Evolutionary conservation across 1,139 yeast species (phyloP), one percentile per base, ranked within the genome.

Genomic region (Protomyces inouyei): DNA sequence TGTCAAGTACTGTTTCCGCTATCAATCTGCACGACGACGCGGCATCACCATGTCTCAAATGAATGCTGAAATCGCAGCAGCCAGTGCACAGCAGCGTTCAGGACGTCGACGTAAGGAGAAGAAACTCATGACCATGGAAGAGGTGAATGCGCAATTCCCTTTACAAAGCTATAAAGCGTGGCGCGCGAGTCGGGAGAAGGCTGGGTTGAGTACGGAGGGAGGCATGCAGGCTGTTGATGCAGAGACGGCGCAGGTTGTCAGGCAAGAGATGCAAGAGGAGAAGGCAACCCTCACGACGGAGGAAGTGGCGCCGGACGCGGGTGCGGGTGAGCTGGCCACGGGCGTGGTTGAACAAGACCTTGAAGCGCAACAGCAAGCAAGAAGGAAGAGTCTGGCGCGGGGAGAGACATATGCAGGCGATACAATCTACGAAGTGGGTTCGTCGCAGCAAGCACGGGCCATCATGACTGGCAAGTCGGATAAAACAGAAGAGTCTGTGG

Each of bases 91-190:
- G 46, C 67, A 57, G n/a, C 48, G 48, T 10, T 16, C 48, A 5
- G 38, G 61, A 3, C 66, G 69, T 3, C 69, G 72, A 23, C 70
- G 72, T 60, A 72, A 72, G 66, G 73, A 72, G 64, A 74, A 75
- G 51, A 69, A 72, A 61, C 68, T 76, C 25, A 76, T 86, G 65
- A 79, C 88, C 0, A 79, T 79, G 52, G 82, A 78, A 12, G 88
- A 87, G 70, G 85, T 88, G 28, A 85, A 87, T 64, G 80, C 79
- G 56, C 75, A 85, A 61, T 88, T 88, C 73, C 95, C 95, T 0
- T 75, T 78, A 40, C 81, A 83, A 70, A 79, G 86, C 1, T 87
- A 86, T 73, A 75, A 78, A 61, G 46, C 56, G 12, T 70, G 72
- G 72, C 54, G 69, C 9, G 60, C 64, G 55, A 61, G 64, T 60